Conservation (phyloP, 1,284 basidiomycete species). For the Amylostereum areolatum region DNA sequence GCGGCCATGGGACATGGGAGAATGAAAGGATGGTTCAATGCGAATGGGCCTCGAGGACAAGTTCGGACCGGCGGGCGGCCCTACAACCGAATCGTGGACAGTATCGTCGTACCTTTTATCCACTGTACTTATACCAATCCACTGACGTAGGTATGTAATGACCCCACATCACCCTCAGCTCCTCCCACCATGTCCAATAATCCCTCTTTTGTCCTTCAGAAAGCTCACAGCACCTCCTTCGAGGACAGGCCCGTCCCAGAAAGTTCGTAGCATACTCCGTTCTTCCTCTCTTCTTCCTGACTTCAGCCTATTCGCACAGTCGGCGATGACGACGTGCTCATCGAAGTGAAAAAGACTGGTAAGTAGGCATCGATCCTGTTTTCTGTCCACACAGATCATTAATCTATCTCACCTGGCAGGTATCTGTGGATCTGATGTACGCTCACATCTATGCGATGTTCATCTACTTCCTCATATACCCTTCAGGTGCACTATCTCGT, state of each 20-base stretch:
- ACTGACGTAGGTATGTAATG: background rate
- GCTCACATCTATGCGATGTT: slow-evolving; percentile 4
- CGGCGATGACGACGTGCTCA: slow-evolving; percentile 74
- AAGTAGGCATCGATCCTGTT: slow-evolving; percentile 15
- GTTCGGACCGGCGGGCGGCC: too few relatives aligned
- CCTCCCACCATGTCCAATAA: slow-evolving; percentile 58
- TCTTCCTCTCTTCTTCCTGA: background rate
- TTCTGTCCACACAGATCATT: background rate
- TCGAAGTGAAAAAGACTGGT: slow-evolving; percentile 92
- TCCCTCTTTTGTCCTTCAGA: slow-evolving; percentile 74
- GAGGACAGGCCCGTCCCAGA: slow-evolving; percentile 79
- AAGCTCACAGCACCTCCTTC: slow-evolving; percentile 66
- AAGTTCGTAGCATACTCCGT: slow-evolving; percentile 31
- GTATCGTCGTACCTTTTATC: too few relatives aligned
- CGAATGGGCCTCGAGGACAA: too few relatives aligned
- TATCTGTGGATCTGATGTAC: slow-evolving; percentile 86
- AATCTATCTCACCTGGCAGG: slow-evolving; percentile 36
- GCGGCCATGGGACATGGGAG: too few relatives aligned
- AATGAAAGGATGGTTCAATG: too few relatives aligned
- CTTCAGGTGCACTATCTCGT: slow-evolving; percentile 69
- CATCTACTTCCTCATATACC: slow-evolving; percentile 9
- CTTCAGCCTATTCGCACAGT: slow-evolving; percentile 34
- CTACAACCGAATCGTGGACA: too few relatives aligned
- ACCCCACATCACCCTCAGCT: slow-evolving; percentile 6
- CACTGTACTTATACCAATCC: background rate